Percentiles rank a stretch among this genome's conserved stretches.
These are phyloP conservation scores for Taxillus chinensis DNA, from an alignment of 164 flowering plant genomes.

Conservation along the genomic window DNA sequence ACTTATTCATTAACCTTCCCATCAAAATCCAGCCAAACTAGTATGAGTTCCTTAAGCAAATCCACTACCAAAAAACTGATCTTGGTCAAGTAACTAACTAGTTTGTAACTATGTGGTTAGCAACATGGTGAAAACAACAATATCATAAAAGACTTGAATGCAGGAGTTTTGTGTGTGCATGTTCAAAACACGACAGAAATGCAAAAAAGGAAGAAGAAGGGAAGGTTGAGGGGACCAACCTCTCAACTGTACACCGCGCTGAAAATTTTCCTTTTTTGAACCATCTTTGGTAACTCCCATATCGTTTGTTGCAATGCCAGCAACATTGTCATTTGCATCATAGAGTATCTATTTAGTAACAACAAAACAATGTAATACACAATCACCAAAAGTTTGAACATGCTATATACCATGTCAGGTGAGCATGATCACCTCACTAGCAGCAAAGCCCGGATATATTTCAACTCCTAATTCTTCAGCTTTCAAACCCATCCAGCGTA, in stretches of 20 bases:
- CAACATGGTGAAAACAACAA: too few relatives aligned
- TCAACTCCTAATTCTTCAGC: constrained; percentile 96
- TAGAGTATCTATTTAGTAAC: constrained; percentile 52
- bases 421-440: constrained; percentile 63
- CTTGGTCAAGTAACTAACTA: too few relatives aligned
- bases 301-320: constrained; percentile 84
- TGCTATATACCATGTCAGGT: not conserved
- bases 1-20: too few relatives aligned
- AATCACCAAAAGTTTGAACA: not conserved
- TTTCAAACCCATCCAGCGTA: constrained; percentile 84
- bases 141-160: too few relatives aligned
- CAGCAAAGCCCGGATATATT: constrained; percentile 96
- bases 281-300: constrained; percentile 94
- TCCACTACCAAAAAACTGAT: too few relatives aligned
- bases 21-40: too few relatives aligned
- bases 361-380: constrained; percentile 8
- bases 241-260: constrained; percentile 80
- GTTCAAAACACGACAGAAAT: not conserved
- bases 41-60: too few relatives aligned
- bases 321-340: constrained; percentile 50
- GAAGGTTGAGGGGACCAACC: constrained; percentile 31
- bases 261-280: constrained; percentile 67
- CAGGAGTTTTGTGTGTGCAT: too few relatives aligned
- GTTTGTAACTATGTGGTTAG: too few relatives aligned
- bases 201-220: not conserved